These are phyloP conservation scores for Benincasa hispida DNA, from an alignment of 306 rosid genomes.

Conservation along the genomic window DNA sequence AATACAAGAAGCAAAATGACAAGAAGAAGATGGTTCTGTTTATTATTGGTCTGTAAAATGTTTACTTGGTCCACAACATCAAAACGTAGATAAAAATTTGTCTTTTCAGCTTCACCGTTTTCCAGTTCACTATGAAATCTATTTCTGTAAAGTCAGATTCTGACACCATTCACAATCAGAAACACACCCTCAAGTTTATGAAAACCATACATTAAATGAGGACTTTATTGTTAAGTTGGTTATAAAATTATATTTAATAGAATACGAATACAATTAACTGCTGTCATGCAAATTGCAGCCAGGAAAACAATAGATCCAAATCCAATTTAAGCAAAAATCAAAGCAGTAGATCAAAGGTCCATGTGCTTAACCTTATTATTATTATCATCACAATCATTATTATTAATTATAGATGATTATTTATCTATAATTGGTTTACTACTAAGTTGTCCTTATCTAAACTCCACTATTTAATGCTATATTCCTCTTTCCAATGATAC, in stretches of 20 bases:
- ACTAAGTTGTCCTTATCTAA: background rate
- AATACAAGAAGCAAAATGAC: constrained; percentile 1
- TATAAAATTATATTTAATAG: background rate
- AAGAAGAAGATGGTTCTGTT: constrained; percentile 7
- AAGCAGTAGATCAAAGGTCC: background rate
- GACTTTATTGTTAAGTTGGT: background rate
- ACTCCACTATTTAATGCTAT: background rate
- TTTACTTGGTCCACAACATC: background rate
- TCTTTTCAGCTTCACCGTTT: background rate
- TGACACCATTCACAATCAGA: background rate
- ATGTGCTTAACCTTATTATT: background rate
- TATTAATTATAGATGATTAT: too few species aligned
- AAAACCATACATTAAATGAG: background rate
- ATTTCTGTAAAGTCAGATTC: background rate
- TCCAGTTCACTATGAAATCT: background rate
- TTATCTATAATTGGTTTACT: background rate
- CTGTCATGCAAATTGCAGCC: background rate
- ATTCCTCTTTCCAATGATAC: background rate
- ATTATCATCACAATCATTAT: too few species aligned
- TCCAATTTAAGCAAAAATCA: background rate
- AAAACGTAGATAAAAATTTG: background rate
- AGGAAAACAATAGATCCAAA: background rate
- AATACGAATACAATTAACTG: background rate
- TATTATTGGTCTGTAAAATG: background rate
- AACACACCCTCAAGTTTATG: background rate